Base-by-base conservation (phyloP, 768 basidiomycete genomes). In the Cyclocybe aegerita region DNA sequence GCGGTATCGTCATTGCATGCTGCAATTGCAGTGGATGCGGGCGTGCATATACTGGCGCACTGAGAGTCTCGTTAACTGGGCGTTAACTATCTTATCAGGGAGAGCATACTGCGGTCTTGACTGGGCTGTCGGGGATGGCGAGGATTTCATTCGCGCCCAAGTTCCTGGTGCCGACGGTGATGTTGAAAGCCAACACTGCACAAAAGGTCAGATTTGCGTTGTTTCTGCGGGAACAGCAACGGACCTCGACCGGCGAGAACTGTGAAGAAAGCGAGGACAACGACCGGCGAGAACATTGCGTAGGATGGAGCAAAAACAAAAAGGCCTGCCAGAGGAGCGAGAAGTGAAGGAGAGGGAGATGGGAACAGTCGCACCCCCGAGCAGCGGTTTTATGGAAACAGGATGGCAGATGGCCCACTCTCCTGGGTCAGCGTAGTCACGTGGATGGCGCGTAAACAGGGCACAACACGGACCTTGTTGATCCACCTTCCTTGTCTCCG, bases 201-300 rank as follows among this genome's bases (percentile, higher is more conserved):
- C 30, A n/a, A n/a, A 23, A 12, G 39, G 17, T 49, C 39, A 40
- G 23, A 15, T 32, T 10, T 14, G 17, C 3, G 0, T 12, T 14
- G 35, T 35, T 23, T 23, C 14, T 23, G 30, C 54, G 15, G 38
- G 31, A 16, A 2, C 9, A 14, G 30, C 3, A 7, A 48, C 60
- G n/a, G 59, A 83, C 86, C 82, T 81, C 75, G 82, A 56, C 81
- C 74, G 64, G 80, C 81, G 70, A 85, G 73, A 59, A 68, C 67
- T 47, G 67, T 57, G 54, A 79, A 58, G 46, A 77, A 52, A 48
- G 73, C 63, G 54, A 70, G 56, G 52, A 65, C 35, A 57, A 65
- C 37, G 54, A 68, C 54, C 48, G 59, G 52, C 54, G 61, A 65
- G 52, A 60, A 55, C 70, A 72, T 65, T 60, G 55, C 50, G 46